Percentiles rank a stretch among this genome's conserved stretches.
These are phyloP conservation scores for Litsea cubeba DNA, from an alignment of 164 flowering plant genomes.

Conservation along the genomic window DNA sequence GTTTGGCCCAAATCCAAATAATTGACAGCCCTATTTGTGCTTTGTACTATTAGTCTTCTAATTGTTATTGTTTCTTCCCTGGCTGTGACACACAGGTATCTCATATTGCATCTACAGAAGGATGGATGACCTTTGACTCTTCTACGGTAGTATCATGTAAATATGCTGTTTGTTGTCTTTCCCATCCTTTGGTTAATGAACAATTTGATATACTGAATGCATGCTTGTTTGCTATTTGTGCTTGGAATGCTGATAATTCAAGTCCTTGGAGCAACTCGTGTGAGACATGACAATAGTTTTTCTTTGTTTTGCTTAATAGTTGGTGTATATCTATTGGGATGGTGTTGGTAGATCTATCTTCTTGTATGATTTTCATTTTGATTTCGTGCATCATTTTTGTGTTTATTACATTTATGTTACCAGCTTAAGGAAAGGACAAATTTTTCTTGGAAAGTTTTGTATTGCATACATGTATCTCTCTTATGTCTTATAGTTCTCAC, in stretches of 20 bases:
- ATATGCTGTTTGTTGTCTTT: neutral
- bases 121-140: slow-evolving; percentile 66
- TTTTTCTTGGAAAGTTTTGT: neutral
- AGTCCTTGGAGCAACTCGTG: neutral
- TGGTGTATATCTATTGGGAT: neutral
- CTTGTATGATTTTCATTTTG: too few relatives aligned
- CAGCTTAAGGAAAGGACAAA: neutral
- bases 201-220: neutral
- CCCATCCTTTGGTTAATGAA: neutral
- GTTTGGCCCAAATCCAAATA: neutral
- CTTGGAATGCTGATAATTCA: neutral
- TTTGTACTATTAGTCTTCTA: too few relatives aligned
- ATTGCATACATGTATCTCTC: too few relatives aligned
- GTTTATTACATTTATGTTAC: too few relatives aligned
- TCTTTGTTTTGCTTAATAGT: too few relatives aligned
- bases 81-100: slow-evolving; percentile 46
- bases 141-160: slow-evolving; percentile 64
- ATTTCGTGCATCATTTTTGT: too few relatives aligned
- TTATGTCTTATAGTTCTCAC: too few relatives aligned
- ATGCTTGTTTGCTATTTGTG: neutral
- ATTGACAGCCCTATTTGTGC: too few relatives aligned
- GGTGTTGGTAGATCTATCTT: neutral
- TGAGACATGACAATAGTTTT: neutral
- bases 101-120: slow-evolving; percentile 60
- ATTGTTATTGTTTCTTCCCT: neutral